Base-by-base conservation (phyloP, 257 asterid genomes). In the Nicotiana sylvestris region DNA sequence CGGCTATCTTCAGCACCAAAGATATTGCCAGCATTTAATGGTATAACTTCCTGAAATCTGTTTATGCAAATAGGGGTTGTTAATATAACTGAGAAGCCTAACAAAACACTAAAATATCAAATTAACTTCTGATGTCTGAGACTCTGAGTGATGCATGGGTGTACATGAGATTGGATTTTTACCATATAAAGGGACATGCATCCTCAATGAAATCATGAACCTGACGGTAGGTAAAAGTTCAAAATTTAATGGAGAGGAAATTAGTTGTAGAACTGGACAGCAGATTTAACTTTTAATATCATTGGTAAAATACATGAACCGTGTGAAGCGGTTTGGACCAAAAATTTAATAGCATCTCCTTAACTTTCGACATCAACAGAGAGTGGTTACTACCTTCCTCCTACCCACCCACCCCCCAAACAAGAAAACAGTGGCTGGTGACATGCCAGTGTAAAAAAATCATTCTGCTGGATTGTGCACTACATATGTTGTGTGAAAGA, bases 1-100 rank as follows among this genome's bases (percentile, higher is more conserved):
- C 95, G 94, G 84, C 66, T 91, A 83, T 96, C 98, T 85, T 96
- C 98, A 85, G 98, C 92, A 43, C 98, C 98, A 81, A 96, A 92
- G 82, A 96, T 89, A 80, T 96, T 94, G 15, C 98, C 97, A 81
- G 99, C 97, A 89, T 94, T 93, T 84, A 96, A 86, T 70, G 99
- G 99, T 69, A 96, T 92, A 83, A 94, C 87, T 92, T 96, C 99
- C 95, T 96, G 99, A 86, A 96, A 87, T 76, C 99, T 96, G 87
- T 49, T 83, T 82, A 85, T 58, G 86, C 15, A 82, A 77, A 53
- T 67, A 16, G 13, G 37, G 68, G 77, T 27, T 77, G 60, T 68
- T 60, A 81, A 83, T 55, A 56, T 29, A 39, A 67, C 8, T 55
- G 29, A 55, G 39, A 37, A 46, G 74, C 18, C 49, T 29, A 46